A percentile compares a stretch with the other conserved stretches of the same genome.
Conservation (phyloP, 2,329 filamentous ascomycete species). For the Neopestalotiopsis rosae region DNA sequence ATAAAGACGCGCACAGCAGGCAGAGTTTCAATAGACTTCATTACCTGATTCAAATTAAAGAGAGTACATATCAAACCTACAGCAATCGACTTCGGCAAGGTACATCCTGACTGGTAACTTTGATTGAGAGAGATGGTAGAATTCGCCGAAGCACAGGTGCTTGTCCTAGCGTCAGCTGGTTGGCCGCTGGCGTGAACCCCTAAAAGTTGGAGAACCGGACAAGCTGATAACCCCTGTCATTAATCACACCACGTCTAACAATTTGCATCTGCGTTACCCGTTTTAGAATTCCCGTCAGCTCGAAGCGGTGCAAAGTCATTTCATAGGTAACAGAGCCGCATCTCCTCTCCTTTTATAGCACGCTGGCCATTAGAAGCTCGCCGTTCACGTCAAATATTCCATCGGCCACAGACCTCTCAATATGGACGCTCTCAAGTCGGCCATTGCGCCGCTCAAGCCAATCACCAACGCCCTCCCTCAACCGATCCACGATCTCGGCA, state of each 20-base stretch:
- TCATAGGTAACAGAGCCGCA: background rate
- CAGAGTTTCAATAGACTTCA: too few species aligned
- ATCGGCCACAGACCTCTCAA: slow-evolving; percentile 22
- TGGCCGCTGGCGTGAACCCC: slow-evolving; percentile 11
- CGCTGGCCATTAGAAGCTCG: background rate
- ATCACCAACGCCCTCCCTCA: slow-evolving; percentile 76
- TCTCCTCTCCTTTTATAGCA: background rate
- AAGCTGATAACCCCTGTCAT: slow-evolving; percentile 4
- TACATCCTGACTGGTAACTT: too few species aligned
- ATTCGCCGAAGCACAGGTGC: background rate
- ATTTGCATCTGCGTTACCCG: slow-evolving; percentile 6
- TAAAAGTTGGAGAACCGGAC: background rate
- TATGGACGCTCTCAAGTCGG: slow-evolving; percentile 68
- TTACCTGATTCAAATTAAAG: too few species aligned
- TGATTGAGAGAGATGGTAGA: too few species aligned
- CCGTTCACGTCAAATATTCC: background rate
- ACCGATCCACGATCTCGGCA: slow-evolving; percentile 75
- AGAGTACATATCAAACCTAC: too few species aligned
- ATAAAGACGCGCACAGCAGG: too few species aligned
- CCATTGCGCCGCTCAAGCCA: slow-evolving; percentile 67
- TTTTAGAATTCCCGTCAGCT: background rate
- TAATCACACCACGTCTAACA: background rate
- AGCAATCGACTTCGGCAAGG: too few species aligned
- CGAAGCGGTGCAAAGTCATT: background rate
- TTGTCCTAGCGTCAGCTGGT: slow-evolving; percentile 6